Evolutionary conservation across 2,329 filamentous ascomycete genomes (phyloP), one percentile per base, ranked within the genome.

Genomic region (Fragosphaeria purpurea): DNA sequence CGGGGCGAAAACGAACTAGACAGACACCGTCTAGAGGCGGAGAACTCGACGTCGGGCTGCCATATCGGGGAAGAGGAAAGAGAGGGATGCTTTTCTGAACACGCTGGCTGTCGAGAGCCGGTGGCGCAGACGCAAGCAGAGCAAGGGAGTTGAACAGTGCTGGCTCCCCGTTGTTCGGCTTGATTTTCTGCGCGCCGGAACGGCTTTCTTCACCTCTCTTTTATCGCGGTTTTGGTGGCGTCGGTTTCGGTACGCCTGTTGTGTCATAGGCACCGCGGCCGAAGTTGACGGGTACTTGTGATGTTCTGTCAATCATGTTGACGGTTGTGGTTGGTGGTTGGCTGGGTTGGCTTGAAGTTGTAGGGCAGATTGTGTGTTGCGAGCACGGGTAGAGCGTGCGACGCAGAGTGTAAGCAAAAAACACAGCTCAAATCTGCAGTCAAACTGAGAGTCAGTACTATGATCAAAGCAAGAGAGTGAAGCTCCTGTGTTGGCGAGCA

Each of bases 181-280:
- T 22, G 22, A 22, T 22, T 3, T 22, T 22, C 22, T 22, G 22
- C 22, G 3, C 9, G 10, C 35, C 9, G 32, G 9, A 8, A 4
- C 2, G 32, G 3, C 6, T 7, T 13, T 37, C 10, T 32, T 39
- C 22, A 22, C 22, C 22, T 32, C 33, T 13, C 7, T 33, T 40
- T 63, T 65, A 65, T 54, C 62, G 60, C 40, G 63, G 61, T 60
- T 66, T 66, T 34, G 64, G 65, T 50, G 63, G 65, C 47, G 62
- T 61, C 9, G 65, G 65, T 59, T 67, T 67, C 37, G 63, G 64
- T 8, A 66, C 63, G 33, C 65, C 65, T 33, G 65, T 66, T 51
- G 64, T 67, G 55, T 67, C 65, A 50, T 67, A 67, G 54, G 64
- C 65, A 33, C 64, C 64, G 10, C 65, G 61, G 58, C 64, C 65